Percentiles rank a stretch among this genome's conserved stretches.
These are phyloP conservation scores for Exserohilum rostratum DNA, from an alignment of 2,329 filamentous ascomycete genomes.

Conservation along the genomic window DNA sequence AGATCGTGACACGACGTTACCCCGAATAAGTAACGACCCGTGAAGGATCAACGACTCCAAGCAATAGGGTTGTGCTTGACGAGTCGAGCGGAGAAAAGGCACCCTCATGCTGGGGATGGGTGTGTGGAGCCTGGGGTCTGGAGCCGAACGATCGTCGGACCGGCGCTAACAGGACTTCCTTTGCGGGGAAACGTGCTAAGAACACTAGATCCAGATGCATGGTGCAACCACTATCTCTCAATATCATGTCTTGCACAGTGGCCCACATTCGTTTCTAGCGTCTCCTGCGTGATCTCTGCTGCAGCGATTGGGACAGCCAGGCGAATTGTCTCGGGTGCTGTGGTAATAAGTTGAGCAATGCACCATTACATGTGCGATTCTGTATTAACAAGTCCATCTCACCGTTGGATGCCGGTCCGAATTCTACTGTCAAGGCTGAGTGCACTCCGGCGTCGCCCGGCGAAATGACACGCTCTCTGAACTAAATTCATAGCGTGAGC, in stretches of 20 bases:
- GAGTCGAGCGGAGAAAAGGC: conserved; percentile 34
- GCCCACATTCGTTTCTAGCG: background rate
- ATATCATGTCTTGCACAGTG: conserved; percentile 20
- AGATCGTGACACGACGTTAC: conserved; percentile 6
- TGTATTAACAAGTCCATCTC: background rate
- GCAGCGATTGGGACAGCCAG: background rate
- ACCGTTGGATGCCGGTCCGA: background rate
- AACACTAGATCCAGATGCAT: conserved; percentile 13
- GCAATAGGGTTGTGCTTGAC: conserved; percentile 27
- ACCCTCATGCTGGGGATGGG: conserved; percentile 24
- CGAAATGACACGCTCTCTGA: conserved; percentile 1
- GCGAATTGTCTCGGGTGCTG: background rate
- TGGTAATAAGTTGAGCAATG: background rate
- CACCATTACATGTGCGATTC: background rate
- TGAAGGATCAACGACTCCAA: conserved; percentile 2
- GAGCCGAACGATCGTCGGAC: conserved; percentile 27
- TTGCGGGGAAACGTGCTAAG: conserved; percentile 43
- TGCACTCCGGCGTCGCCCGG: conserved; percentile 8
- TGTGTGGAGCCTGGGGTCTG: conserved; percentile 31
- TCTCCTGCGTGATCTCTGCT: background rate
- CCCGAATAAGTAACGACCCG: conserved; percentile 1
- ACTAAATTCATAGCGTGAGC: background rate
- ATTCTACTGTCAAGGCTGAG: background rate
- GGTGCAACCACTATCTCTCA: conserved; percentile 21
- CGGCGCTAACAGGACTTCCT: conserved; percentile 25